phyloP scores from a whole-genome alignment of 2,329 filamentous ascomycete genomes.

The Anthostomella pinea region DNA sequence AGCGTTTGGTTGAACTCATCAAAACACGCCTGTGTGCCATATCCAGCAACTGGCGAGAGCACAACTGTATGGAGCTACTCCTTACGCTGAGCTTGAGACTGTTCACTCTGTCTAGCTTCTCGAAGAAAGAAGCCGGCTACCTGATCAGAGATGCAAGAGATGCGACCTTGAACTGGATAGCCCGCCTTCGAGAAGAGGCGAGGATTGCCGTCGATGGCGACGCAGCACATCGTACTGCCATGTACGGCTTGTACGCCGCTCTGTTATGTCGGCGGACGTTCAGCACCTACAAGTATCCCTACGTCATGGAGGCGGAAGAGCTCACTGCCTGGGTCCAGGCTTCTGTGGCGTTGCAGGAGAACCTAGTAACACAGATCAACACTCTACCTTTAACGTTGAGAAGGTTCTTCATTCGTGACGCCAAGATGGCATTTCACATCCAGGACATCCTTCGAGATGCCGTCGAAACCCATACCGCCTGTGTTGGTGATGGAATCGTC shows the following conservation, averaged over 20 bases:
- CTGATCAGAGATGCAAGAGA: too few relatives aligned
- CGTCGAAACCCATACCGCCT: slow-evolving; percentile 23
- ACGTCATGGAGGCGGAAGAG: slow-evolving; percentile 12
- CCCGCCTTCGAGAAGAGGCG: slow-evolving; percentile 42
- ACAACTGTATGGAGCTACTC: slow-evolving; percentile 54
- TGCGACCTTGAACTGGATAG: slow-evolving; percentile 49
- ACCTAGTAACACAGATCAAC: slow-evolving; percentile 35
- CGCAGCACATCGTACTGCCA: slow-evolving; percentile 35
- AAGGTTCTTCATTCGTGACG: slow-evolving; percentile 44
- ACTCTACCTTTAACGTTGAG: slow-evolving; percentile 33
- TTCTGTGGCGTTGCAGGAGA: slow-evolving; percentile 43
- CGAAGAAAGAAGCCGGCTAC: too few relatives aligned
- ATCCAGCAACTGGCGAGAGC: slow-evolving; percentile 57
- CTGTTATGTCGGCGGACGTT: slow-evolving; percentile 46
- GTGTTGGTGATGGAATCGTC: slow-evolving; percentile 32
- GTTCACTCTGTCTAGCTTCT: too few relatives aligned
- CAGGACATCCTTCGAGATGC: slow-evolving; percentile 32
- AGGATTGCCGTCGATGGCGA: slow-evolving; percentile 36
- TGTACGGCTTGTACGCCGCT: slow-evolving; percentile 52
- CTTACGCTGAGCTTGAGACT: slow-evolving; percentile 48
- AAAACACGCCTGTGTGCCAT: slow-evolving; percentile 42
- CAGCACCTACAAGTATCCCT: background rate
- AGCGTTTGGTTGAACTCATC: slow-evolving; percentile 46
- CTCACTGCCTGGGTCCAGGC: slow-evolving; percentile 21
- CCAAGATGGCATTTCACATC: slow-evolving; percentile 41